Conservation (phyloP, 495 filamentous ascomycete genomes). For the Hypoxylon subgilvum region DNA sequence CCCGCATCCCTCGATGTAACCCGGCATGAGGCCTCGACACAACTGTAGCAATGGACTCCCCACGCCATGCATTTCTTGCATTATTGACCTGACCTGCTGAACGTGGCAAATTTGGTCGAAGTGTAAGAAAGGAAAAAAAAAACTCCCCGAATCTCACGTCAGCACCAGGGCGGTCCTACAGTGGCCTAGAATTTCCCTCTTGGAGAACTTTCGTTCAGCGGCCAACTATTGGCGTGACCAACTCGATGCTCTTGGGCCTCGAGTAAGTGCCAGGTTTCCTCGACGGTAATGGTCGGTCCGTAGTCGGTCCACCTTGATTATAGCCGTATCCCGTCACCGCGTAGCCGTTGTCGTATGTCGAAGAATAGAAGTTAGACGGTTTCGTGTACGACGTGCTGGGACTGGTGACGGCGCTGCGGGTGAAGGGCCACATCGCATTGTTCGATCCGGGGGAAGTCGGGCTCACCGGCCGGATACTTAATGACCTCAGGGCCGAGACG, state of each 20-base stretch:
- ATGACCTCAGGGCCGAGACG: slow-evolving; percentile 52
- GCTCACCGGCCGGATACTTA: slow-evolving; percentile 53
- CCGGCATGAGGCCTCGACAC: slow-evolving; percentile 12
- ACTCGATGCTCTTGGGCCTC: slow-evolving; percentile 58
- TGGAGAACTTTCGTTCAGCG: slow-evolving; percentile 41
- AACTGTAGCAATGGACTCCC: slow-evolving; percentile 26
- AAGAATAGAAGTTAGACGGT: slow-evolving; percentile 46
- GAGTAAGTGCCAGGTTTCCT: slow-evolving; percentile 53
- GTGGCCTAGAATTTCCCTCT: slow-evolving; percentile 8
- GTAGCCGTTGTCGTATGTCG: slow-evolving; percentile 55
- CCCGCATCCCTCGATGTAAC: slow-evolving; percentile 38
- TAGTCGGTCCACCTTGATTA: slow-evolving; percentile 32
- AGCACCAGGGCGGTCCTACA: slow-evolving; percentile 17
- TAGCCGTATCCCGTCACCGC: slow-evolving; percentile 42
- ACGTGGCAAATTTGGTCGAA: slow-evolving; percentile 29
- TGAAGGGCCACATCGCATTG: slow-evolving; percentile 53
- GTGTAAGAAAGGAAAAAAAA: too few species aligned
- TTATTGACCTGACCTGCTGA: slow-evolving; percentile 31
- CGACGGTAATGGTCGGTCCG: slow-evolving; percentile 53
- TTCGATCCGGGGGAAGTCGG: slow-evolving; percentile 51
- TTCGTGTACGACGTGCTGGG: slow-evolving; percentile 55
- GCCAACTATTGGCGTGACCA: slow-evolving; percentile 57
- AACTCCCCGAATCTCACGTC: slow-evolving; percentile 39
- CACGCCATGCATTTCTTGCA: slow-evolving; percentile 31
- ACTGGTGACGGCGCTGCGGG: slow-evolving; percentile 51